Conservation (phyloP, 345 rosid genomes). For the Moringa oleifera region DNA sequence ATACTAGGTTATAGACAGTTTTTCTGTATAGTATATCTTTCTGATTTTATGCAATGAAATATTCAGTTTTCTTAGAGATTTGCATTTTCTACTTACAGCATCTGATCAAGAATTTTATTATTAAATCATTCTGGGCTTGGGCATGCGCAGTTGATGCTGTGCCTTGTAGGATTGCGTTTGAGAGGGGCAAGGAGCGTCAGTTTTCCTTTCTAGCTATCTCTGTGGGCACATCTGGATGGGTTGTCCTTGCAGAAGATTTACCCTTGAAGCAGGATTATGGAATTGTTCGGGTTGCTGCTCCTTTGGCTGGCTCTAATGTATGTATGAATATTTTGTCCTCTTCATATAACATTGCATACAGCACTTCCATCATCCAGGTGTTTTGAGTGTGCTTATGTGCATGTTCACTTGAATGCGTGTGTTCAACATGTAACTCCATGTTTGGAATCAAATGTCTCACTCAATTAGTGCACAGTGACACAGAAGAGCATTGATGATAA, state of each 20-base stretch:
- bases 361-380: neutral
- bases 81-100: neutral
- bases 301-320: slow-evolving; percentile 83
- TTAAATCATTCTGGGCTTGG: slow-evolving; percentile 21
- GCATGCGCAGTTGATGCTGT: slow-evolving; percentile 74
- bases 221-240: slow-evolving; percentile 75
- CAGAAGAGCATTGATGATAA: neutral
- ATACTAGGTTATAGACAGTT: too few relatives aligned
- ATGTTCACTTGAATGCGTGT: neutral
- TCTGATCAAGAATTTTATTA: slow-evolving; percentile 7
- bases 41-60: neutral
- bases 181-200: slow-evolving; percentile 85
- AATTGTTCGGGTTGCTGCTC: slow-evolving; percentile 71
- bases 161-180: slow-evolving; percentile 91
- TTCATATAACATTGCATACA: neutral
- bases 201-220: slow-evolving; percentile 69
- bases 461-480: neutral
- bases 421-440: neutral
- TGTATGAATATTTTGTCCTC: slow-evolving; percentile 15
- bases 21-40: neutral
- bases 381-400: neutral
- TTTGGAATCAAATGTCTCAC: neutral
- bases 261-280: slow-evolving; percentile 60
- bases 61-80: neutral
- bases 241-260: slow-evolving; percentile 72